phyloP scores from a whole-genome alignment of 2,329 filamentous ascomycete genomes.

The Fusarium pseudocircinatum region DNA sequence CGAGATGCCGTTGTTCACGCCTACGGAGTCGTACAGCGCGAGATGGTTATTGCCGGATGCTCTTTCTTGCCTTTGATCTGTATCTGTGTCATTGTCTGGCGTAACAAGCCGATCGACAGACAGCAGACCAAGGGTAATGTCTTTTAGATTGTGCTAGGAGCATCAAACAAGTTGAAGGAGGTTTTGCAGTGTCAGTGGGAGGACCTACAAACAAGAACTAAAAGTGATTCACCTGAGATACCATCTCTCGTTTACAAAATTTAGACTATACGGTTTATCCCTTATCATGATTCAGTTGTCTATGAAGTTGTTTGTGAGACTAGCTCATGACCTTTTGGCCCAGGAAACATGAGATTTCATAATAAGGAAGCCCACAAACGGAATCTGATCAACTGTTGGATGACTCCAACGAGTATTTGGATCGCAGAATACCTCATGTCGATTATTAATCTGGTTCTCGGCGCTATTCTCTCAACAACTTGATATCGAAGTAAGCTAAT shows the following conservation, averaged over 20 bases:
- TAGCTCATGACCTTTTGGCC: background rate
- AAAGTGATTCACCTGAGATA: background rate
- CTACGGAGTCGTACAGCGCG: slow-evolving; percentile 62
- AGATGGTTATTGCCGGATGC: slow-evolving; percentile 55
- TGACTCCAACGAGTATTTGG: background rate
- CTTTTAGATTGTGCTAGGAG: slow-evolving; percentile 49
- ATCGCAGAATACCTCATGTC: background rate
- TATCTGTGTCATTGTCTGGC: slow-evolving; percentile 56
- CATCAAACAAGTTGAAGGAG: background rate
- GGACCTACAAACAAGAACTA: background rate
- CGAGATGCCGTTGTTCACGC: slow-evolving; percentile 66
- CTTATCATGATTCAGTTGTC: background rate
- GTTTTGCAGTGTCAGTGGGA: background rate
- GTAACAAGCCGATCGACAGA: slow-evolving; percentile 60
- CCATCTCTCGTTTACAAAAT: background rate
- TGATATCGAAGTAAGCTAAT: background rate
- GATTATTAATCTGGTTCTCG: background rate
- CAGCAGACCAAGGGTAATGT: slow-evolving; percentile 62
- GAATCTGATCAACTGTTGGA: background rate
- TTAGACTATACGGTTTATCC: background rate
- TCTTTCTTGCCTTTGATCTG: slow-evolving; percentile 46
- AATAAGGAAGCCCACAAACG: background rate
- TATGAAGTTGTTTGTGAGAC: background rate
- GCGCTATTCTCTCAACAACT: background rate
- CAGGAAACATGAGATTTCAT: background rate